Evolutionary conservation across 2,329 filamentous ascomycete genomes (phyloP).

Genomic region (Ceratocystis lukuohia): DNA sequence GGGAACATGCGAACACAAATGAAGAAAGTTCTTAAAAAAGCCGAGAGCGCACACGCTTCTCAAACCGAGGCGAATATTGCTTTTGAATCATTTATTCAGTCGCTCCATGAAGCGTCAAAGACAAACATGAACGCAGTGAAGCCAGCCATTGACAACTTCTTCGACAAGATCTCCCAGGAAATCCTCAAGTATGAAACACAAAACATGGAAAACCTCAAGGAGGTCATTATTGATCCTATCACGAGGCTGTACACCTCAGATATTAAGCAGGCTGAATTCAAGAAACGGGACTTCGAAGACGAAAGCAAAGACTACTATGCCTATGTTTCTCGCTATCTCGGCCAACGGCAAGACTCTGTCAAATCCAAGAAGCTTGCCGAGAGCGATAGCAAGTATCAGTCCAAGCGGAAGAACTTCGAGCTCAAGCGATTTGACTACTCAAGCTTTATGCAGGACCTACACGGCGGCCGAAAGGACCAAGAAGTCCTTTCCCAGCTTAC

Average conservation of each 20-base stretch:
- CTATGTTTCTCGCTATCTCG: constrained; percentile 90
- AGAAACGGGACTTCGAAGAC: constrained; percentile 96
- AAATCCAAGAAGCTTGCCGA: constrained; percentile 95
- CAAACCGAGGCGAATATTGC: constrained; percentile 79
- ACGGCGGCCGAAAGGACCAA: constrained; percentile 95
- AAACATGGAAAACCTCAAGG: constrained; percentile 74
- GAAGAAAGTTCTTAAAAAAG: constrained; percentile 89
- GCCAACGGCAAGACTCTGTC: constrained; percentile 84
- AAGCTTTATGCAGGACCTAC: constrained; percentile 97
- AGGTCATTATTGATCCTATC: constrained; percentile 87
- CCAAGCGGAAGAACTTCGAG: constrained; percentile 86
- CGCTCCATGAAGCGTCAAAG: constrained; percentile 71
- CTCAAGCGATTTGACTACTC: constrained; percentile 97
- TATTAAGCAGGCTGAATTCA: constrained; percentile 93
- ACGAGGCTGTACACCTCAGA: constrained; percentile 84
- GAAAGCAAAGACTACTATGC: constrained; percentile 98
- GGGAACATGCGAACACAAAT: constrained; percentile 86
- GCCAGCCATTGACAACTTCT: constrained; percentile 93
- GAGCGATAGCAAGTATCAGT: constrained; percentile 92
- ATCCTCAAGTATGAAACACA: constrained; percentile 77
- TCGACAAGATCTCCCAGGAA: constrained; percentile 88
- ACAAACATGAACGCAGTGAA: constrained; percentile 96
- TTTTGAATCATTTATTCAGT: constrained; percentile 67
- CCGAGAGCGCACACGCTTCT: constrained; percentile 72
- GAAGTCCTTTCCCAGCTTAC: constrained; percentile 91